Conservation (phyloP, 1,139 yeast species). For the Taphrina communis region DNA sequence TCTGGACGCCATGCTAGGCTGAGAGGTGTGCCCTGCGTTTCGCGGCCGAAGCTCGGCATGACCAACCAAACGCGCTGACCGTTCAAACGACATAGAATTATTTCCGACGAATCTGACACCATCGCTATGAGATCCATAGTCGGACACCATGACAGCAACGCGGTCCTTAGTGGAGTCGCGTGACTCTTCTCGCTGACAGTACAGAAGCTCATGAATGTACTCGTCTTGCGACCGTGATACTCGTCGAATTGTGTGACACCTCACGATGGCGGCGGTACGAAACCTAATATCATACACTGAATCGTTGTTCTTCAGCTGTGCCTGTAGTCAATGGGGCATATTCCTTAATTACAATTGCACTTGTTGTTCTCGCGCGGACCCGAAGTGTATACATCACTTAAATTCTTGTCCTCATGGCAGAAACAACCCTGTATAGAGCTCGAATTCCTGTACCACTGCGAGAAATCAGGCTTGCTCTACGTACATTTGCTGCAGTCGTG, state of each 20-base stretch:
- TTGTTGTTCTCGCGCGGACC: too few species aligned
- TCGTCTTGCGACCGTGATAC: background rate
- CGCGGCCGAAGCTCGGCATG: slow-evolving; percentile 26
- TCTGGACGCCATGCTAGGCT: slow-evolving; percentile 46
- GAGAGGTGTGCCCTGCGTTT: slow-evolving; percentile 25
- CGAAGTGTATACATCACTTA: too few species aligned
- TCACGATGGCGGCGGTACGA: background rate
- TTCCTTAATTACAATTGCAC: too few species aligned
- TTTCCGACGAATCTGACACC: slow-evolving; percentile 43
- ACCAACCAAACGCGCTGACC: slow-evolving; percentile 47
- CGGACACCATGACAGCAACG: slow-evolving; percentile 46
- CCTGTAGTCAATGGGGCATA: too few species aligned
- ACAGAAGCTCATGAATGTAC: slow-evolving; percentile 36
- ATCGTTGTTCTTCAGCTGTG: too few species aligned
- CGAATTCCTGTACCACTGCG: too few species aligned
- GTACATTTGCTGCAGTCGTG: too few species aligned
- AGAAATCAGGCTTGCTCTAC: too few species aligned
- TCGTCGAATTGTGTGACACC: background rate
- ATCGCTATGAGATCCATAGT: slow-evolving; percentile 46
- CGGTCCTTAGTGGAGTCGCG: slow-evolving; percentile 39
- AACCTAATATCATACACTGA: background rate
- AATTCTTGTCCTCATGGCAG: too few species aligned
- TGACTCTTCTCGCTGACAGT: slow-evolving; percentile 43
- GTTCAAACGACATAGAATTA: slow-evolving; percentile 45
- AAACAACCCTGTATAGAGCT: too few species aligned